Conservation (phyloP, 2,329 filamentous ascomycete species). For the Leptographium wingfieldii region DNA sequence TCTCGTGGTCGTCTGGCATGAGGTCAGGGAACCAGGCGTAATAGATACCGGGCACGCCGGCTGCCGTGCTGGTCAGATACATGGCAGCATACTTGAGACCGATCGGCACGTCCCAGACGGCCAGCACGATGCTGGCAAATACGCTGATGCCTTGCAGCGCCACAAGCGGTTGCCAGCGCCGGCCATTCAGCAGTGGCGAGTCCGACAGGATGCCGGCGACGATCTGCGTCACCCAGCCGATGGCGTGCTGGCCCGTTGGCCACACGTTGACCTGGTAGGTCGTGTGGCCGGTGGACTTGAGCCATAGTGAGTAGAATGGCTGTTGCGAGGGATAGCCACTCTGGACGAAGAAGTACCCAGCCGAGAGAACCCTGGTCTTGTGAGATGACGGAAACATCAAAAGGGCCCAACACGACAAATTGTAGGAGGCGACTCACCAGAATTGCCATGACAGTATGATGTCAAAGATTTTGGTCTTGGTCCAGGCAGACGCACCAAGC, state of each 20-base stretch:
- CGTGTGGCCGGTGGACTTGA: constrained; percentile 28
- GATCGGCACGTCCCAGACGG: constrained; percentile 4
- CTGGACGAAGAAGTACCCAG: constrained; percentile 7
- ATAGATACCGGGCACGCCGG: constrained; percentile 24
- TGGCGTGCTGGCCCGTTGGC: constrained; percentile 29
- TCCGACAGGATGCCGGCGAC: constrained; percentile 5
- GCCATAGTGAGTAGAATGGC: constrained; percentile 39
- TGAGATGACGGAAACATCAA: not conserved
- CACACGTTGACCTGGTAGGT: constrained; percentile 33
- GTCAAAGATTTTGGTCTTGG: not conserved
- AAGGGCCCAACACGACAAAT: not conserved
- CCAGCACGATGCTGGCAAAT: constrained; percentile 4
- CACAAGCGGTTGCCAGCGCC: constrained; percentile 3
- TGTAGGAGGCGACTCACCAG: not conserved
- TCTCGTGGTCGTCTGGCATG: constrained; percentile 7
- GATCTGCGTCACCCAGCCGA: constrained; percentile 3
- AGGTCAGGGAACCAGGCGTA: constrained; percentile 7
- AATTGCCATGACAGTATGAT: constrained; percentile 5
- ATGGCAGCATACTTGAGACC: constrained; percentile 46
- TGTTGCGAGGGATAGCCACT: constrained; percentile 18
- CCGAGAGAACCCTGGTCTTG: not conserved
- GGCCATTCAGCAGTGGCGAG: constrained; percentile 2
- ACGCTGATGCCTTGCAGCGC: constrained; percentile 4
- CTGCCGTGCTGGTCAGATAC: constrained; percentile 52
- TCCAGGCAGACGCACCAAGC: constrained; percentile 3